phyloP scores from a whole-genome alignment of 495 filamentous ascomycete species.

The Diplogelasinospora grovesii region DNA sequence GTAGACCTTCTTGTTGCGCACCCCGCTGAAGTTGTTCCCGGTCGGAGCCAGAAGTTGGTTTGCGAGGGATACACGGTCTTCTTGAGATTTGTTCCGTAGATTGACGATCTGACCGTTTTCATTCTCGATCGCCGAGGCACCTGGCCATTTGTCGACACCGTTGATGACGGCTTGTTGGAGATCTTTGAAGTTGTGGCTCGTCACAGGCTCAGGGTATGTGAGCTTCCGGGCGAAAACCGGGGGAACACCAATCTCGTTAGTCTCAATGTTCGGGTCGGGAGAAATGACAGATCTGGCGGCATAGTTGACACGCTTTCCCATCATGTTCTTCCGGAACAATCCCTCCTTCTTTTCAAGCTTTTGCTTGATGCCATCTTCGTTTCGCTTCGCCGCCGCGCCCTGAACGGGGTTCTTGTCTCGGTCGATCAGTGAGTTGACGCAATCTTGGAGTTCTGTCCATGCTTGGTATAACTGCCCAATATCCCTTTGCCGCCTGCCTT shows the following conservation, averaged over 20 bases:
- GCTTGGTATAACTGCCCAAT: slow-evolving; percentile 44
- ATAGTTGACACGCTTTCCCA: slow-evolving; percentile 99
- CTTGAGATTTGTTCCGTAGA: slow-evolving; percentile 73
- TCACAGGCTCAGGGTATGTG: slow-evolving; percentile 95
- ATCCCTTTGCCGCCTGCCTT: slow-evolving; percentile 30
- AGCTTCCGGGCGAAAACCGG: slow-evolving; percentile 94
- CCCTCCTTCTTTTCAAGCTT: slow-evolving; percentile 98
- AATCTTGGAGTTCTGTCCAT: slow-evolving; percentile 77
- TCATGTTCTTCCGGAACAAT: slow-evolving; percentile 98
- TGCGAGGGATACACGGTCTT: slow-evolving; percentile 78
- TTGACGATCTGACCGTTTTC: slow-evolving; percentile 89
- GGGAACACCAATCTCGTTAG: slow-evolving; percentile 96
- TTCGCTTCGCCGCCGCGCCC: slow-evolving; percentile 60
- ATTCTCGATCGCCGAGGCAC: slow-evolving; percentile 88
- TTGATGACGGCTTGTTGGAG: slow-evolving; percentile 96
- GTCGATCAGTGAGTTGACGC: slow-evolving; percentile 87
- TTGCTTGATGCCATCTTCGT: slow-evolving; percentile 90
- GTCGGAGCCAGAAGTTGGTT: slow-evolving; percentile 92
- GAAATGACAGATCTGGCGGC: slow-evolving; percentile 97
- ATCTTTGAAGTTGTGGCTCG: slow-evolving; percentile 92
- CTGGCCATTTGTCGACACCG: slow-evolving; percentile 86
- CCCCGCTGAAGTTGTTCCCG: slow-evolving; percentile 62
- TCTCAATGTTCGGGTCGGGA: slow-evolving; percentile 97
- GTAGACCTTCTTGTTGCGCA: slow-evolving; percentile 92
- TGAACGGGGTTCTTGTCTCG: slow-evolving; percentile 72